phyloP scores from a whole-genome alignment of 139 green algal species.

The Pseudopediastrum boryanum region DNA sequence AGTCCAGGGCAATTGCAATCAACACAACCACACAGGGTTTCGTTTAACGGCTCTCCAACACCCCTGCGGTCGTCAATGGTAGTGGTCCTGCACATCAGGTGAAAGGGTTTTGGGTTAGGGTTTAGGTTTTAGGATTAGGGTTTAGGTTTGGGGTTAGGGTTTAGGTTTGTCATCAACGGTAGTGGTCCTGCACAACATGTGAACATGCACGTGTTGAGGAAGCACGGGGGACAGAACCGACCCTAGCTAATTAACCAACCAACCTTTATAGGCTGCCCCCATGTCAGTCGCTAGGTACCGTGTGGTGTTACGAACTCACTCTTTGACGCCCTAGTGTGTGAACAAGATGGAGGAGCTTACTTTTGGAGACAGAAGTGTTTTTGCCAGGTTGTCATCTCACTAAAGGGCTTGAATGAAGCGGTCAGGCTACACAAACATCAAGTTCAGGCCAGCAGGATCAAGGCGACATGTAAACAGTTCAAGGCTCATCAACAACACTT shows the following conservation, averaged over 20 bases:
- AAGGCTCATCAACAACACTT: no score
- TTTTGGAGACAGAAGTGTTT: no score
- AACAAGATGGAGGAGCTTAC: no score
- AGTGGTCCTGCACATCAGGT: constrained; percentile 8
- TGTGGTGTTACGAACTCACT: no score
- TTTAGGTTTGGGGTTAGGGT: not conserved
- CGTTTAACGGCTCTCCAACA: constrained; percentile 76
- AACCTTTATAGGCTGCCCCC: no score
- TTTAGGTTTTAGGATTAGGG: not conserved
- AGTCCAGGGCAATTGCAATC: constrained; percentile 60
- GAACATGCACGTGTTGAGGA: not conserved
- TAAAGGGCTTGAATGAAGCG: no score
- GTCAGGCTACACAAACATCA: no score
- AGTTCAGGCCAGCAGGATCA: no score
- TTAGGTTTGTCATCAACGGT: not conserved
- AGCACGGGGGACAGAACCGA: not conserved
- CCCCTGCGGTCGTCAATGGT: constrained; percentile 67
- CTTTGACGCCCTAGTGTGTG: no score
- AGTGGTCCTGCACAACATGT: not conserved
- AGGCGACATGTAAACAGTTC: no score
- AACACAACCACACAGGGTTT: constrained; percentile 72
- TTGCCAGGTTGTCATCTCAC: no score
- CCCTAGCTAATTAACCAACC: not conserved
- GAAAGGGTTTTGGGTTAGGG: not conserved
- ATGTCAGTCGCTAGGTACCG: no score